A percentile compares a stretch with the other conserved stretches of the same genome.
Evolutionary conservation across 2,329 filamentous ascomycete species (phyloP).

Genomic region (Ascochyta pisi): DNA sequence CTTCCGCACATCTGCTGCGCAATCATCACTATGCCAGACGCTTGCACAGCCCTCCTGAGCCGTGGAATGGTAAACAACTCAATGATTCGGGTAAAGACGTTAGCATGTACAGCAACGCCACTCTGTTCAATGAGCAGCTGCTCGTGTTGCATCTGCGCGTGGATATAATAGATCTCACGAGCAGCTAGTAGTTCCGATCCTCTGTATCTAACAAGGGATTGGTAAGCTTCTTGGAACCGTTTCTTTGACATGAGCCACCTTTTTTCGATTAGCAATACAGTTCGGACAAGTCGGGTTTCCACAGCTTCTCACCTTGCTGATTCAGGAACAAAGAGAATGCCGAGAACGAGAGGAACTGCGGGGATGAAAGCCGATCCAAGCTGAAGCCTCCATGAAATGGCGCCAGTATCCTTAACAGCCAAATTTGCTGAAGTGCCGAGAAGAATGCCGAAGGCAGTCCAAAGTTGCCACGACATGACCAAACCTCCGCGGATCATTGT

Average conservation of each 20-base stretch:
- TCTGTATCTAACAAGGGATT: no score
- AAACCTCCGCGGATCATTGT: constrained; percentile 57
- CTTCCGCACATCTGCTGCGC: constrained; percentile 65
- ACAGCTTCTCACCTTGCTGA: constrained; percentile 24
- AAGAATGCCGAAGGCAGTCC: constrained; percentile 55
- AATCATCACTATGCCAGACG: constrained; percentile 81
- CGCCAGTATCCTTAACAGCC: constrained; percentile 46
- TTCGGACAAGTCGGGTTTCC: no score
- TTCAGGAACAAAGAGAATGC: constrained; percentile 52
- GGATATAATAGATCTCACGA: constrained; percentile 53
- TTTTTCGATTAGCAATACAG: no score
- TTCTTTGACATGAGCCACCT: no score
- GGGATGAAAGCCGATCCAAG: constrained; percentile 50
- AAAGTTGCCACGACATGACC: constrained; percentile 57
- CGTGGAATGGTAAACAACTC: constrained; percentile 69
- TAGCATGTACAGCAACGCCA: constrained; percentile 11
- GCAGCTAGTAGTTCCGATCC: constrained; percentile 34
- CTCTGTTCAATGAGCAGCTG: no score
- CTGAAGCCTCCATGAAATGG: constrained; percentile 50
- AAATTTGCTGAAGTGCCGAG: constrained; percentile 53
- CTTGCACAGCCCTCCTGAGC: constrained; percentile 72
- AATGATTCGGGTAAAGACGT: constrained; percentile 52
- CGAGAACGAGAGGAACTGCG: constrained; percentile 47
- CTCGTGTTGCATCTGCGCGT: constrained; percentile 23
- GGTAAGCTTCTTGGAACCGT: no score